These are phyloP conservation scores for Backusella tarrabulga DNA, from an alignment of 192 early-diverging fungal species.

Conservation along the genomic window DNA sequence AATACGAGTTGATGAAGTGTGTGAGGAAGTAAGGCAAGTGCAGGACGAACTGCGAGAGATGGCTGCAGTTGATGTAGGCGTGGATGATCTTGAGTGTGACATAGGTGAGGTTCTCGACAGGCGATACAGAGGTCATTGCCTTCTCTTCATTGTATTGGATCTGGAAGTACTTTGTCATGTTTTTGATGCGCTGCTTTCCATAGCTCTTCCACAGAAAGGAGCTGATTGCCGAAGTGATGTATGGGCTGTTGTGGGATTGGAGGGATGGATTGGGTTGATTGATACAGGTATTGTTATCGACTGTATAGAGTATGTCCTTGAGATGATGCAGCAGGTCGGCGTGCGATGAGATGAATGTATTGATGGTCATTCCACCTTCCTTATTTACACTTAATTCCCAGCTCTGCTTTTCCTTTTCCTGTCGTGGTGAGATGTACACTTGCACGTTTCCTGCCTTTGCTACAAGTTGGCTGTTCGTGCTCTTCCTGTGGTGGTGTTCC, in stretches of 20 bases:
- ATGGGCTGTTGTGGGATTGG: not conserved
- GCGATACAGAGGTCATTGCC: too few species aligned
- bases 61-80: not conserved
- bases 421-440: not conserved
- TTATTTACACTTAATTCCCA: slow-evolving; percentile 13
- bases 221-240: not conserved
- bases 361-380: not conserved
- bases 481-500: not conserved
- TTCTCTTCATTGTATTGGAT: not conserved
- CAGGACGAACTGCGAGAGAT: not conserved
- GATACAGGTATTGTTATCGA: not conserved
- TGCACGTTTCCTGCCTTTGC: not conserved
- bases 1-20: not conserved
- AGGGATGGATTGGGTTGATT: not conserved
- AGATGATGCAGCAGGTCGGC: not conserved
- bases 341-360: slow-evolving; percentile 7
- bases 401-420: not conserved
- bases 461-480: not conserved
- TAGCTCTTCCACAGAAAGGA: slow-evolving; percentile 6
- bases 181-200: not conserved
- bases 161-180: not conserved
- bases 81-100: not conserved
- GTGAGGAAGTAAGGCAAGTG: not conserved
- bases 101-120: not conserved
- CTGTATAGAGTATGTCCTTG: not conserved